Evolutionary conservation across 345 rosid genomes (phyloP).

Genomic region (Anastatica hierochuntica): DNA sequence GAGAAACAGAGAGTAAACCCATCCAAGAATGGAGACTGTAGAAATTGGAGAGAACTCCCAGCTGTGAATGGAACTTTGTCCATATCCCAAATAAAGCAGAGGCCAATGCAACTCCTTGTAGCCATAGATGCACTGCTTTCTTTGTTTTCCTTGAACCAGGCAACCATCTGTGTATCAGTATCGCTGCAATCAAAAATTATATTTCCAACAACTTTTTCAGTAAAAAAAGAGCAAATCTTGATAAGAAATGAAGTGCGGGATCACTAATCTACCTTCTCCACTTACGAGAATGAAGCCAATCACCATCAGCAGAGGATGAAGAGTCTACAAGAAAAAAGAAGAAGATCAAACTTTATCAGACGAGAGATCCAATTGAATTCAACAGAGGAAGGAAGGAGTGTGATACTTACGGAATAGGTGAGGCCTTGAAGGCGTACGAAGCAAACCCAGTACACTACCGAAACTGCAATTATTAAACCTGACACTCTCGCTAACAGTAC

Average conservation of each 20-base stretch:
- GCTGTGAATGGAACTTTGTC: slow-evolving; percentile 59
- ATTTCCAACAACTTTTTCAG: too few relatives aligned
- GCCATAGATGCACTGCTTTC: slow-evolving; percentile 79
- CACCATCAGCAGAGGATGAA: slow-evolving; percentile 84
- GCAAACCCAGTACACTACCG: slow-evolving; percentile 68
- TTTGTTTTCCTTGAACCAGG: slow-evolving; percentile 77
- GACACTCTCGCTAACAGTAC: slow-evolving; percentile 62
- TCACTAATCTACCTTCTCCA: slow-evolving; percentile 63
- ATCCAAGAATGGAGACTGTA: slow-evolving; percentile 95
- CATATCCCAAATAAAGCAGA: slow-evolving; percentile 81
- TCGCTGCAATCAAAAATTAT: slow-evolving; percentile 62
- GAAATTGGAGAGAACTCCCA: slow-evolving; percentile 72
- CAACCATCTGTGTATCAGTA: slow-evolving; percentile 80
- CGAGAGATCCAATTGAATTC: neutral
- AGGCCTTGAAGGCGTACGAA: slow-evolving; percentile 47
- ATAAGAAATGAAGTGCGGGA: neutral
- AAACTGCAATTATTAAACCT: slow-evolving; percentile 41
- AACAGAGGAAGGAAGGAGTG: neutral
- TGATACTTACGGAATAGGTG: slow-evolving; percentile 44
- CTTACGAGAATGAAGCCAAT: slow-evolving; percentile 84
- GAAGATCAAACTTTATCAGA: too few relatives aligned
- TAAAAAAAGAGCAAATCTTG: neutral
- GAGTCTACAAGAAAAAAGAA: slow-evolving; percentile 30
- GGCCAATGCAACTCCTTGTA: slow-evolving; percentile 81
- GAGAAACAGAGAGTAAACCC: slow-evolving; percentile 75